phyloP scores from a whole-genome alignment of 2,329 filamentous ascomycete species.

The Calycina marina region DNA sequence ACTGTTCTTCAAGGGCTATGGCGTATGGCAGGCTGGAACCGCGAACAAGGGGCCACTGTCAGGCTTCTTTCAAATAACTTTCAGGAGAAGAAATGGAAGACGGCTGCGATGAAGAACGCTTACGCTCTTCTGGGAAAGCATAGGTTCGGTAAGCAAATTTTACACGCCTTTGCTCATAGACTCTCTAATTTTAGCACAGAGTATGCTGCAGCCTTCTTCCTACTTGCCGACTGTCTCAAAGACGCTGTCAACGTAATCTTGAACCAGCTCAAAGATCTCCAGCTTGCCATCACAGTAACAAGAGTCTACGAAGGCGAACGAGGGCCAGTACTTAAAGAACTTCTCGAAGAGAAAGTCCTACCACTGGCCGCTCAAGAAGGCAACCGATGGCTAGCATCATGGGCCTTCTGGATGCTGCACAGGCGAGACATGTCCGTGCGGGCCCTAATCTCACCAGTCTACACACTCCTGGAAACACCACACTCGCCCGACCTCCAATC shows the following conservation, averaged over 20 bases:
- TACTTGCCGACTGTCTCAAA: slow-evolving; percentile 70
- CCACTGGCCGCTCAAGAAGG: slow-evolving; percentile 64
- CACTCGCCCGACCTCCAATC: slow-evolving; percentile 55
- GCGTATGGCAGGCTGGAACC: slow-evolving; percentile 85
- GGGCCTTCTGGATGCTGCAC: slow-evolving; percentile 87
- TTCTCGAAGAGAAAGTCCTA: slow-evolving; percentile 70
- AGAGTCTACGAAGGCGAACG: slow-evolving; percentile 80
- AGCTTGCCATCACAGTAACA: slow-evolving; percentile 77
- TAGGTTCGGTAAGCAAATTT: slow-evolving; percentile 50
- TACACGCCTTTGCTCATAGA: neutral
- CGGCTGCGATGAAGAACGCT: slow-evolving; percentile 84
- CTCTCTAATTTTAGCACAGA: slow-evolving; percentile 35
- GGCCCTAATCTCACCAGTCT: slow-evolving; percentile 67
- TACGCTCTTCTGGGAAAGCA: slow-evolving; percentile 87
- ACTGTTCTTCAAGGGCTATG: slow-evolving; percentile 78
- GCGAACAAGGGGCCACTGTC: slow-evolving; percentile 69
- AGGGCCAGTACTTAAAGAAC: slow-evolving; percentile 54
- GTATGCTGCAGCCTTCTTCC: slow-evolving; percentile 92
- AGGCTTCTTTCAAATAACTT: slow-evolving; percentile 85
- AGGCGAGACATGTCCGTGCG: slow-evolving; percentile 73
- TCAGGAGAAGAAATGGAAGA: slow-evolving; percentile 71
- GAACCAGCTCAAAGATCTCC: slow-evolving; percentile 75
- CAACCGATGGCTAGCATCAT: slow-evolving; percentile 87
- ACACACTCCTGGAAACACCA: slow-evolving; percentile 55
- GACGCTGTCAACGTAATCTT: slow-evolving; percentile 79